A percentile compares a stretch with the other conserved stretches of the same genome.
These are phyloP conservation scores for Nannochloropsis salina DNA, from an alignment of 108 stramenopile species.

Conservation along the genomic window DNA sequence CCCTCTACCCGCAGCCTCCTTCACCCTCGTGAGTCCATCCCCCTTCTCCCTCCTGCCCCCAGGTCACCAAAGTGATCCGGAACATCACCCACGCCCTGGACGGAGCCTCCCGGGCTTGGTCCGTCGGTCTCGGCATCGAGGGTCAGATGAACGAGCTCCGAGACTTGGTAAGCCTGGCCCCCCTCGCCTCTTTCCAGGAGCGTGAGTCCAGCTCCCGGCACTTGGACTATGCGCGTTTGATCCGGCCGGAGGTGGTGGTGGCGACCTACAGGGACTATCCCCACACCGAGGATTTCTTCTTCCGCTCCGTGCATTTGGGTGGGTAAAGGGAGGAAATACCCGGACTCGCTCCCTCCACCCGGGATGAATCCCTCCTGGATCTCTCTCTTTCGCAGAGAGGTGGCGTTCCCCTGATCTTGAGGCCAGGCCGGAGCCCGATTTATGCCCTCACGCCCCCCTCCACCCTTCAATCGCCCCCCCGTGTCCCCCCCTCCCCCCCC, in stretches of 20 bases:
- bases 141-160: constrained; percentile 40
- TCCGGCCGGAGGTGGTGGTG: constrained; percentile 28
- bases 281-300: constrained; percentile 49
- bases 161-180: constrained; percentile 33
- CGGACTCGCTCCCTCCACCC: too few species aligned
- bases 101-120: constrained; percentile 39
- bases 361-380: too few species aligned
- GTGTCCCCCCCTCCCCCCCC: not conserved
- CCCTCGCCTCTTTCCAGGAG: not conserved
- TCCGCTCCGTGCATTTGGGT: constrained; percentile 38
- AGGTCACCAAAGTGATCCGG: constrained; percentile 35
- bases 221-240: constrained; percentile 32
- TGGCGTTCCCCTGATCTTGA: too few species aligned
- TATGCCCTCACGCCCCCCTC: not conserved
- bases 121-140: constrained; percentile 47
- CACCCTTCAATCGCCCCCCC: not conserved
- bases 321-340: not conserved
- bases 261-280: constrained; percentile 33
- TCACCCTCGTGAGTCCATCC: constrained; percentile 24
- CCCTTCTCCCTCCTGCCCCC: not conserved
- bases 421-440: not conserved
- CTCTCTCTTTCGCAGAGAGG: too few species aligned
- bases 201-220: constrained; percentile 28
- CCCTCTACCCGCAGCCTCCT: not conserved
- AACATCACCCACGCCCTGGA: constrained; percentile 46